Base-by-base conservation (phyloP, 345 rosid species). In the Gynandropsis gynandra region DNA sequence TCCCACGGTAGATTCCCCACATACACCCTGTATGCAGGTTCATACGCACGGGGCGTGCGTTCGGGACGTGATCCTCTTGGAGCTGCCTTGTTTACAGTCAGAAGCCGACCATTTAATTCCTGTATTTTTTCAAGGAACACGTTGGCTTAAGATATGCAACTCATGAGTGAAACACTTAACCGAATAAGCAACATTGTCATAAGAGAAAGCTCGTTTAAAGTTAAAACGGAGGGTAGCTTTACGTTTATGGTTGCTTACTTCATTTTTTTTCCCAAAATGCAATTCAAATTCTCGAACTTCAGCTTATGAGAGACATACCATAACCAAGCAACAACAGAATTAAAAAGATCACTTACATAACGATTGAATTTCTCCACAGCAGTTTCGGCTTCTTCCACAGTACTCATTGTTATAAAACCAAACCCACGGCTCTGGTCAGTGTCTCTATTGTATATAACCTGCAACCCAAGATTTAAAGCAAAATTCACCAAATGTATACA, bases 1-100 rank as follows among this genome's bases (percentile, higher is more conserved):
- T 69, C 79, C 98, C 96, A 90, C 7, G 95, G 84, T 38, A 90
- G 70, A 72, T 87, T 87, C 6, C 95, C 96, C 11, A 84, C 98
- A 52, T 84, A 90, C 55, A 84, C 63, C 68, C 83, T 76, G 37
- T 50, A 70, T 15, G 72, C 73, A 46, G 72, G 52, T 45, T 82
- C 89, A 52, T 52, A 70, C 4, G 32, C 68, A 43, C 85, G 83
- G 34, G 87, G 81, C 9, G 76, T 46, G 4, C 83, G 96, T 42
- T 82, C 87, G 0, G 81, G 66, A 17, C 74, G 73, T 55, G 87
- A 50, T 70, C 96, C 95, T 73, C 83, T 77, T 1, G 93, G 93
- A 68, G 87, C 65, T 59, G 98, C 93, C 76, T 82, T 87, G 64
- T 82, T 82, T 40, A 90, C 98, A 0, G 95, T 82, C 56, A 87